Evolutionary conservation across 1,139 yeast species (phyloP).

Genomic region (Geotrichum aggregatum): DNA sequence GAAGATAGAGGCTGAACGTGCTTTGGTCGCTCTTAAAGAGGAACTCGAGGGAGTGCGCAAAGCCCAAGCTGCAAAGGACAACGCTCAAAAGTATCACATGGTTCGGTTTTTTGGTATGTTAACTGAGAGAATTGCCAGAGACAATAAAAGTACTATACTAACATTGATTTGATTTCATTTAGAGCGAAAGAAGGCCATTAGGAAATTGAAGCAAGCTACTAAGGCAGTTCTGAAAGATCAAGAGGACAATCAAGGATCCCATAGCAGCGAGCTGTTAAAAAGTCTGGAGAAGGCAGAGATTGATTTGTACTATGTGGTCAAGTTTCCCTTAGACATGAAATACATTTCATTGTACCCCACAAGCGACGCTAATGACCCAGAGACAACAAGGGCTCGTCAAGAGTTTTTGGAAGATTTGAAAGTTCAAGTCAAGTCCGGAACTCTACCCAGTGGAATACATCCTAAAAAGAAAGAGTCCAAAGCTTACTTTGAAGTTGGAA

Average conservation of each 20-base stretch:
- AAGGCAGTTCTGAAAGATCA: constrained; percentile 43
- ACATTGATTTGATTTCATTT: background rate
- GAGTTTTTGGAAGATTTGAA: constrained; percentile 28
- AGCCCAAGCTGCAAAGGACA: constrained; percentile 51
- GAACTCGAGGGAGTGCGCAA: constrained; percentile 58
- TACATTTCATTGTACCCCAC: constrained; percentile 74
- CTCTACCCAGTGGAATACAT: constrained; percentile 27
- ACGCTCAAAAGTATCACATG: constrained; percentile 85
- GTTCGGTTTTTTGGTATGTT: constrained; percentile 68
- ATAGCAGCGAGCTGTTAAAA: constrained; percentile 32
- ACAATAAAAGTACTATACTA: background rate
- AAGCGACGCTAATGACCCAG: constrained; percentile 26
- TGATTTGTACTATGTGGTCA: constrained; percentile 70
- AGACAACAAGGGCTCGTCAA: constrained; percentile 23
- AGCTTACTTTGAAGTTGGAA: constrained; percentile 23
- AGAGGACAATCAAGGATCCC: constrained; percentile 36
- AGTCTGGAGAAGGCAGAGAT: constrained; percentile 52
- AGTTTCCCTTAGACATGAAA: constrained; percentile 76
- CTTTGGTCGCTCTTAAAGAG: constrained; percentile 63
- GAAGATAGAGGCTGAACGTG: constrained; percentile 78
- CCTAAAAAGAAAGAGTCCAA: constrained; percentile 22
- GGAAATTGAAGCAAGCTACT: constrained; percentile 64
- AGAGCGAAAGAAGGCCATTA: constrained; percentile 73
- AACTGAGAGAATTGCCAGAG: background rate
- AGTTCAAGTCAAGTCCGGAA: constrained; percentile 27